A percentile compares a stretch with the other conserved stretches of the same genome.
Conservation (phyloP, 129 eudicot species). For the Flaveria bidentis region DNA sequence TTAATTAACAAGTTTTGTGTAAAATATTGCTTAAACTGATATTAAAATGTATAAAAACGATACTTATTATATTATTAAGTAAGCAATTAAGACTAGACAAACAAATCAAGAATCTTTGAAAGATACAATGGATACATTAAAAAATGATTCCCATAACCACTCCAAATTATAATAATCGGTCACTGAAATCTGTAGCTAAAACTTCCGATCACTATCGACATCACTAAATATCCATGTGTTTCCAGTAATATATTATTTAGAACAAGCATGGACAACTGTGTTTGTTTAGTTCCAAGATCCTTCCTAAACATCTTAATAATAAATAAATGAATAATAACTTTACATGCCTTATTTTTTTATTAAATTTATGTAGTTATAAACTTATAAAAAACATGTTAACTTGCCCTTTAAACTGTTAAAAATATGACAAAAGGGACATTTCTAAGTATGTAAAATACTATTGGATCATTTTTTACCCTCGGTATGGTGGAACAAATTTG, state of each 20-base stretch:
- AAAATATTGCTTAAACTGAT: too few relatives aligned
- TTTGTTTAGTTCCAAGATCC: constrained; percentile 32
- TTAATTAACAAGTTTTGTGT: too few relatives aligned
- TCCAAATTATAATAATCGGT: constrained; percentile 23
- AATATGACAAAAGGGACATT: too few relatives aligned
- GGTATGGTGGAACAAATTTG: too few relatives aligned
- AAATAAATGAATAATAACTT: neutral
- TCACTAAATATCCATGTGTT: constrained; percentile 34
- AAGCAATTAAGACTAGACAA: constrained; percentile 2
- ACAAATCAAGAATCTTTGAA: neutral
- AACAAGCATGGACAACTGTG: constrained; percentile 26
- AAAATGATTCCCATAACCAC: constrained; percentile 21
- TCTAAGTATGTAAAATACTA: too few relatives aligned
- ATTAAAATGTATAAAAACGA: neutral
- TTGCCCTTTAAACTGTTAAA: too few relatives aligned
- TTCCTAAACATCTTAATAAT: constrained; percentile 6
- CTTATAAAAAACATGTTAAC: too few relatives aligned
- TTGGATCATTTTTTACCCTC: too few relatives aligned
- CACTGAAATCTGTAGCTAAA: constrained; percentile 32
- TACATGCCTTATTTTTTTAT: too few relatives aligned
- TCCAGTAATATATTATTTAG: constrained; percentile 20
- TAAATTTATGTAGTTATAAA: too few relatives aligned
- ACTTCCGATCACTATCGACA: constrained; percentile 30
- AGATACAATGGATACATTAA: constrained; percentile 6
- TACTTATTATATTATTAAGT: neutral